Conservation (phyloP, 768 basidiomycete species). For the Agrocybe chaxingu region DNA sequence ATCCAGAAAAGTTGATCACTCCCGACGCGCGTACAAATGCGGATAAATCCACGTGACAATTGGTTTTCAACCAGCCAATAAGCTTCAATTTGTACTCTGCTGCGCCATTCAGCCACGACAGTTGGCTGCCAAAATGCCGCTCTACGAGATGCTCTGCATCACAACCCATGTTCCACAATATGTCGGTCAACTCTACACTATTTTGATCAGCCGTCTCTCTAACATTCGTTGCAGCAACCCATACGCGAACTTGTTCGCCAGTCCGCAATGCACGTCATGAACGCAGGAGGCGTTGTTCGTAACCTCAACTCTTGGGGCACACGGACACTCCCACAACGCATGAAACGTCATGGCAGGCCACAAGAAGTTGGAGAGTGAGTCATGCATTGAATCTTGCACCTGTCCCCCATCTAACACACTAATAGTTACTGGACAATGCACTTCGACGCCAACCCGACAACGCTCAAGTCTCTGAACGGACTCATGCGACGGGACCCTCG, state of each 20-base stretch:
- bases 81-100: background rate
- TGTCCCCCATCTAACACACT: background rate
- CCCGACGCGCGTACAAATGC: background rate
- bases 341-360: slow-evolving; percentile 57
- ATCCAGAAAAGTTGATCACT: background rate
- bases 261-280: slow-evolving; percentile 68
- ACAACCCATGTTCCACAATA: slow-evolving; percentile 73
- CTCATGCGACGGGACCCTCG: slow-evolving; percentile 77
- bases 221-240: slow-evolving; percentile 47
- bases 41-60: too few relatives aligned
- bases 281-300: slow-evolving; percentile 80
- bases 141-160: slow-evolving; percentile 87
- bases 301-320: slow-evolving; percentile 75
- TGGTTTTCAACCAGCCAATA: background rate
- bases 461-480: slow-evolving; percentile 58
- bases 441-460: slow-evolving; percentile 82
- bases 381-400: background rate
- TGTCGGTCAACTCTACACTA: slow-evolving; percentile 37
- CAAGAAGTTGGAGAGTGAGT: slow-evolving; percentile 77
- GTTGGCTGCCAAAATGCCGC: slow-evolving; percentile 56
- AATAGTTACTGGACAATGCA: slow-evolving; percentile 89
- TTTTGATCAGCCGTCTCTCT: background rate
- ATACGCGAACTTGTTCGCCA: slow-evolving; percentile 73
- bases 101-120: background rate
- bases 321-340: slow-evolving; percentile 66